Conservation (phyloP, 1,139 yeast genomes). For the Zygoascus hellenicus region DNA sequence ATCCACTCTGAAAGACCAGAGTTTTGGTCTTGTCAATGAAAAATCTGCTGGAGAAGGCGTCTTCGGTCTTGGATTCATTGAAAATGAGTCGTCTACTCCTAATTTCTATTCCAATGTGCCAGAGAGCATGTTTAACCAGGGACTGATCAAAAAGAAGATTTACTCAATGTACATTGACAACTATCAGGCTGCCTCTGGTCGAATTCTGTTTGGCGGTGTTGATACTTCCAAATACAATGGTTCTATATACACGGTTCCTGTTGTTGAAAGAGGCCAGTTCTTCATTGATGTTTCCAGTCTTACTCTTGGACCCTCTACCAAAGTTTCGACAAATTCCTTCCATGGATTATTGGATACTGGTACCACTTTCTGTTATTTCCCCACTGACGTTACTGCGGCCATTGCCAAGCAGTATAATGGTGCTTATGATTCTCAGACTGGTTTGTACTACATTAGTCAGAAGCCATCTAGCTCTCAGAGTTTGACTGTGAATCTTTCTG, state of each 20-base stretch:
- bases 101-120: slow-evolving; percentile 22
- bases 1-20: slow-evolving; percentile 35
- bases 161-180: slow-evolving; percentile 52
- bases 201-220: slow-evolving; percentile 56
- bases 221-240: slow-evolving; percentile 53
- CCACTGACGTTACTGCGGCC: slow-evolving; percentile 30
- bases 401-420: slow-evolving; percentile 25
- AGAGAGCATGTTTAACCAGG: slow-evolving; percentile 19
- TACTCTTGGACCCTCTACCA: slow-evolving; percentile 13
- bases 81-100: slow-evolving; percentile 32
- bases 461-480: slow-evolving; percentile 31
- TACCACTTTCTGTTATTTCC: slow-evolving; percentile 56
- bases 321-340: slow-evolving; percentile 3
- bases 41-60: slow-evolving; percentile 44
- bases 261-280: slow-evolving; percentile 17
- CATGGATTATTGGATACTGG: slow-evolving; percentile 54
- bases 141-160: slow-evolving; percentile 39
- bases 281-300: slow-evolving; percentile 16
- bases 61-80: slow-evolving; percentile 48
- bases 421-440: slow-evolving; percentile 16
- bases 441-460: slow-evolving; percentile 22
- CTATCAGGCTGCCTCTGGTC: slow-evolving; percentile 39
- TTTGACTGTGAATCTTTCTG: slow-evolving; percentile 26
- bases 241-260: slow-evolving; percentile 32
- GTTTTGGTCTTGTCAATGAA: slow-evolving; percentile 43